These are phyloP conservation scores for Didymella keratinophila DNA, from an alignment of 2,329 filamentous ascomycete genomes.

Conservation along the genomic window DNA sequence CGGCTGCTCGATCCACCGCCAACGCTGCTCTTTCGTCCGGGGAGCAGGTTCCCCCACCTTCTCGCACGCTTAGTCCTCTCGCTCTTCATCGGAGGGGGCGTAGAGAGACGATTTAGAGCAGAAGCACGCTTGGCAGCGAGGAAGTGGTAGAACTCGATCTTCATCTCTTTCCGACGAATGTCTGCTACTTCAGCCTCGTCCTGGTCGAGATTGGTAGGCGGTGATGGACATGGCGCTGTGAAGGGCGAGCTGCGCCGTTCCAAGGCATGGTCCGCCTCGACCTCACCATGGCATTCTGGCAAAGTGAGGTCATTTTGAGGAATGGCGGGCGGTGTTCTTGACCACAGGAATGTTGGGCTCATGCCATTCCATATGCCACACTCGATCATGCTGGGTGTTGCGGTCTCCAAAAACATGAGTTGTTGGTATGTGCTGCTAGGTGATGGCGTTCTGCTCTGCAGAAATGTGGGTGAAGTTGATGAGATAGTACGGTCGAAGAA, in stretches of 20 bases:
- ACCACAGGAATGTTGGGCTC: slow-evolving; percentile 6
- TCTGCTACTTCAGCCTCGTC: background rate
- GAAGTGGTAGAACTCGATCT: slow-evolving; percentile 16
- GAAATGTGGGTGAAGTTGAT: slow-evolving; percentile 12
- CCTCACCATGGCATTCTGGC: background rate
- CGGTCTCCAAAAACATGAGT: background rate
- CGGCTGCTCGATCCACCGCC: background rate
- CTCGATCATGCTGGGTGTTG: background rate
- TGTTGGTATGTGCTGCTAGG: background rate
- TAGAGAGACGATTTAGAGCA: background rate
- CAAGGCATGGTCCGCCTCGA: background rate
- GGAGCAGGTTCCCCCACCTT: background rate
- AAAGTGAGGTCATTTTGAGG: background rate
- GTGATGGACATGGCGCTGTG: background rate
- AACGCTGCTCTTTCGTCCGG: background rate
- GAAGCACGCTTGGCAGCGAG: slow-evolving; percentile 18
- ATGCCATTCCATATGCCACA: background rate
- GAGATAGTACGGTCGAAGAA: slow-evolving; percentile 29
- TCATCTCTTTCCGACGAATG: slow-evolving; percentile 6
- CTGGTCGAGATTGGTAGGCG: background rate
- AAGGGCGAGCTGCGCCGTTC: background rate
- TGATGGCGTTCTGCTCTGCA: background rate
- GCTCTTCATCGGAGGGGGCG: background rate
- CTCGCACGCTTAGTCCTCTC: background rate
- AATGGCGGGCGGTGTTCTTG: slow-evolving; percentile 1